Evolutionary conservation across 148 eudicot species (phyloP).

Genomic region (Rhododendron simsii): DNA sequence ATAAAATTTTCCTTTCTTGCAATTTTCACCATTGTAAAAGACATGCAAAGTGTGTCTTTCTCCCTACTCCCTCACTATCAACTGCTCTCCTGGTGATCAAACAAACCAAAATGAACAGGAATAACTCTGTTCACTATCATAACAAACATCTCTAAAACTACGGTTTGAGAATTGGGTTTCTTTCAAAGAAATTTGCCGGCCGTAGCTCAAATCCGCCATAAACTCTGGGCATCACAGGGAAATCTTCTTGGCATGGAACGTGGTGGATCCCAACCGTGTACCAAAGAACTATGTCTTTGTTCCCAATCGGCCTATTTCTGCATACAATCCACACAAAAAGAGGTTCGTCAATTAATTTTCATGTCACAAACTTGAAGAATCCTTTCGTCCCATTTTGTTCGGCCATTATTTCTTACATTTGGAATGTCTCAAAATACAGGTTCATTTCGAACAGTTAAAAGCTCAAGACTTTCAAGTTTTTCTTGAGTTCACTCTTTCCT

Average conservation of each 20-base stretch:
- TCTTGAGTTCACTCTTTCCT: no score
- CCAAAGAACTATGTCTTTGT: conserved; percentile 68
- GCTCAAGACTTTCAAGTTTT: no score
- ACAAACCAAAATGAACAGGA: background rate
- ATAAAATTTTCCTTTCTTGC: background rate
- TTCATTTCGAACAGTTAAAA: no score
- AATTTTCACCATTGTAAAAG: background rate
- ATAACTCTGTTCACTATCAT: background rate
- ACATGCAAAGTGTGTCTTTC: no score
- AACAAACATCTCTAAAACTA: background rate
- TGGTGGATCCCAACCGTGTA: conserved; percentile 70
- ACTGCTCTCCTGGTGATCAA: background rate
- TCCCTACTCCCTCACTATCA: background rate
- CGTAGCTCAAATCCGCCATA: conserved; percentile 49
- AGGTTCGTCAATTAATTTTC: background rate
- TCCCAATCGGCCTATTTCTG: conserved; percentile 52
- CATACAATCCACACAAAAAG: background rate
- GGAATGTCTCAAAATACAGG: no score
- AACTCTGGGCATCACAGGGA: conserved; percentile 59
- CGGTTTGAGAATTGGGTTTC: conserved; percentile 31
- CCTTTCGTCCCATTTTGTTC: no score
- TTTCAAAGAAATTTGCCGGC: conserved; percentile 61
- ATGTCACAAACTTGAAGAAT: no score
- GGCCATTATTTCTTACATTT: no score
- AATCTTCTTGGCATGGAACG: conserved; percentile 65